Percentiles rank a stretch among this genome's conserved stretches.
phyloP scores from a whole-genome alignment of 1,139 yeast genomes.

The Saccharomyces hybrid region DNA sequence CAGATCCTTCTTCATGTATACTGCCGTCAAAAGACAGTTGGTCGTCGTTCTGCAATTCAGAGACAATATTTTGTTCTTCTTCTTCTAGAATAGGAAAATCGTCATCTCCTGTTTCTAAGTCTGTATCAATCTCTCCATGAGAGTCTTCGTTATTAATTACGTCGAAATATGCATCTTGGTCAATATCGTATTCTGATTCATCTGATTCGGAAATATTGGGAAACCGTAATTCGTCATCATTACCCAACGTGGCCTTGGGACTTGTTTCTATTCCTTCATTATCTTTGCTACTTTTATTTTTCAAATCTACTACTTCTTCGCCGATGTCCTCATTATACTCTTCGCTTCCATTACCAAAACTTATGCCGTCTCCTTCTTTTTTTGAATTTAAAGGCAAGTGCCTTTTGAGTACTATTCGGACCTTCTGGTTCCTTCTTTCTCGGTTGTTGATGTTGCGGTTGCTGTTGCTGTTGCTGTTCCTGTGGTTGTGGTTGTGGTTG shows the following conservation, averaged over 20 bases:
- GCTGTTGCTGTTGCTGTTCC: not conserved
- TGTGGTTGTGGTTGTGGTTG: not conserved
- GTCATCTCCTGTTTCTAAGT: conserved; percentile 49
- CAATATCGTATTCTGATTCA: conserved; percentile 63
- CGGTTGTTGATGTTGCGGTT: not conserved
- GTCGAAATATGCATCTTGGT: conserved; percentile 62
- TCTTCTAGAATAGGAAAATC: conserved; percentile 42
- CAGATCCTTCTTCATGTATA: conserved; percentile 28
- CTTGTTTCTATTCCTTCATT: conserved; percentile 32
- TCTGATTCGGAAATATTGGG: conserved; percentile 30
- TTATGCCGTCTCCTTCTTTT: conserved; percentile 30
- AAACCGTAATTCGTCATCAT: conserved; percentile 37
- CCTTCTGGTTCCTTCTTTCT: not conserved
- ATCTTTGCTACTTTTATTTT: conserved; percentile 13
- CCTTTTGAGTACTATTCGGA: conserved; percentile 14
- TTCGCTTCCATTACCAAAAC: conserved; percentile 21
- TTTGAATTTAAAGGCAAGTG: conserved; percentile 52
- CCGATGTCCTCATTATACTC: conserved; percentile 57
- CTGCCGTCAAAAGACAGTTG: conserved; percentile 32
- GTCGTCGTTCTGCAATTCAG: conserved; percentile 35
- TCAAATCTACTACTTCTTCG: conserved; percentile 43
- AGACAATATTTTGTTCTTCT: conserved; percentile 42
- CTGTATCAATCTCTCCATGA: conserved; percentile 35
- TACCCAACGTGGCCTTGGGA: conserved; percentile 30
- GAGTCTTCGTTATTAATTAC: conserved; percentile 57